These are phyloP conservation scores for Podospora bellae-mahoneyi DNA, from an alignment of 495 filamentous ascomycete species.

Conservation along the genomic window DNA sequence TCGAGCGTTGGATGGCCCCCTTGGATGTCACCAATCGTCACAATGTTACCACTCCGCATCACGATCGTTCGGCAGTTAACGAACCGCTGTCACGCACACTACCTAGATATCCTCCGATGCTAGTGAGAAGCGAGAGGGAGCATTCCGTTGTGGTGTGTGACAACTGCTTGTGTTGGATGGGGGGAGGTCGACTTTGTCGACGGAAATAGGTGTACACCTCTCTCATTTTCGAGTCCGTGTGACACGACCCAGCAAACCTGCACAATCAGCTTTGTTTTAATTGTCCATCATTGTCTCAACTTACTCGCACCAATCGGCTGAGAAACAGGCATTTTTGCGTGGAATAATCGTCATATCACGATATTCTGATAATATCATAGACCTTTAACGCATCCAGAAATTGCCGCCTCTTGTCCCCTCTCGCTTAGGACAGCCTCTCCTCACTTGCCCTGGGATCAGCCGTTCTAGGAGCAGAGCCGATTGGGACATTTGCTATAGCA, in stretches of 20 bases:
- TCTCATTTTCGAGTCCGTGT: neutral
- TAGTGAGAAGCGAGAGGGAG: neutral
- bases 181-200: neutral
- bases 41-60: neutral
- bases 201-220: neutral
- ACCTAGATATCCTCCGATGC: neutral
- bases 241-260: neutral
- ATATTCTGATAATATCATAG: slow-evolving; percentile 4
- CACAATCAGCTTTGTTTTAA: neutral
- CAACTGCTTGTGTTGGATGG: neutral
- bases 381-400: neutral
- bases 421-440: neutral
- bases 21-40: neutral
- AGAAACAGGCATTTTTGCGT: neutral
- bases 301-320: slow-evolving; percentile 6
- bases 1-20: neutral
- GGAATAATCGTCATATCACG: neutral
- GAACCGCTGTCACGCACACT: slow-evolving; percentile 1
- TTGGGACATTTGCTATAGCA: neutral
- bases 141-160: neutral
- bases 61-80: neutral
- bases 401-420: neutral
- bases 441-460: neutral
- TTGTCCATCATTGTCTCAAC: neutral
- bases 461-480: too few relatives aligned